Conservation (phyloP, 345 rosid species). For the Psidium guajava region DNA sequence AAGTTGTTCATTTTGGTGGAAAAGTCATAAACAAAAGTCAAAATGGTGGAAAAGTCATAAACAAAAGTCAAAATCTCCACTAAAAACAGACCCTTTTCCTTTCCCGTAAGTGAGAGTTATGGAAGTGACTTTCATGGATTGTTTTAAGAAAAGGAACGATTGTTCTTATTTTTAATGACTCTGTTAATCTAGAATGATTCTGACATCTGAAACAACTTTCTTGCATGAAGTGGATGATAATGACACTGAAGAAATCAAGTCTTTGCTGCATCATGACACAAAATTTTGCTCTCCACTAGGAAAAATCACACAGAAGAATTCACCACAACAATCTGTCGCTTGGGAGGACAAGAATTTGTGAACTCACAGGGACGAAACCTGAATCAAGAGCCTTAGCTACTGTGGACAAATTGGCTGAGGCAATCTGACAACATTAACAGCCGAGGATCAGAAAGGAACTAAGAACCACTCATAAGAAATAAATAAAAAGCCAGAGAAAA, state of each 20-base stretch:
- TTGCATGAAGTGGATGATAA: neutral
- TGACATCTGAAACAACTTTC: neutral
- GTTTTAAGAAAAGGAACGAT: neutral
- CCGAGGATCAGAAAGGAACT: constrained; percentile 7
- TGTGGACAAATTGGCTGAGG: constrained; percentile 50
- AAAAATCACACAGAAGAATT: neutral
- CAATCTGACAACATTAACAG: constrained; percentile 30
- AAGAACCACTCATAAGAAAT: neutral
- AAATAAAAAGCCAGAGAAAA: neutral
- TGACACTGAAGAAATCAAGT: neutral
- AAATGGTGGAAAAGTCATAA: too few species aligned
- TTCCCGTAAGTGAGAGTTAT: neutral
- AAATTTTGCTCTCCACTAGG: neutral
- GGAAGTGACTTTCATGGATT: neutral
- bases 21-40: too few species aligned
- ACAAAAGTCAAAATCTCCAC: neutral
- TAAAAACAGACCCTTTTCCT: neutral
- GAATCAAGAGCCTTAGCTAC: constrained; percentile 55
- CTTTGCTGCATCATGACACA: neutral
- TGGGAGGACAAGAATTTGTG: neutral
- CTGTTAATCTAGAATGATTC: neutral
- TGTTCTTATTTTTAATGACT: neutral
- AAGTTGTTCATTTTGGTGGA: neutral
- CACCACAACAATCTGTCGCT: neutral
- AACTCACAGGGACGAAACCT: constrained; percentile 85